These are phyloP conservation scores for Tremella yokohamensis DNA, from an alignment of 768 basidiomycete species.

Conservation along the genomic window DNA sequence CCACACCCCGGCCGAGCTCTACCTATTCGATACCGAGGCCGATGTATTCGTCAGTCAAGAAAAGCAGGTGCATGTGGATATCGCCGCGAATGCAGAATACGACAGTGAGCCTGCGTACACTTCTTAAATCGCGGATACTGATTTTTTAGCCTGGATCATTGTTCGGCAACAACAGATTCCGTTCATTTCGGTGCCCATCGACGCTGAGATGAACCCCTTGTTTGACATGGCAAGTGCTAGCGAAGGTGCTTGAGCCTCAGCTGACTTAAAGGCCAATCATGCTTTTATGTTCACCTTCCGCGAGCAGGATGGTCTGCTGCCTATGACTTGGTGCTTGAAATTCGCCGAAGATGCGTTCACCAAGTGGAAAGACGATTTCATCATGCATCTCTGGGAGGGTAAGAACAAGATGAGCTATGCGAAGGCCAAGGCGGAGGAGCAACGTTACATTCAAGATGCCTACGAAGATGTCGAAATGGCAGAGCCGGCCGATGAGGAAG, in stretches of 20 bases:
- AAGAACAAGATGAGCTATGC: conserved; percentile 68
- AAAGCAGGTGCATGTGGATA: conserved; percentile 46
- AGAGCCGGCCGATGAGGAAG: conserved; percentile 59
- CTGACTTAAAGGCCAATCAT: conserved; percentile 38
- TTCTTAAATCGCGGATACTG: conserved; percentile 1
- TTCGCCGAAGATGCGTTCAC: conserved; percentile 63
- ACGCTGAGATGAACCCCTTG: conserved; percentile 45
- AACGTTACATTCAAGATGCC: conserved; percentile 72
- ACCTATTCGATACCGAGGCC: conserved; percentile 53
- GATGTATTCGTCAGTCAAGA: conserved; percentile 54
- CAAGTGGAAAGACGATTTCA: conserved; percentile 63
- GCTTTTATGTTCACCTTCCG: conserved; percentile 88
- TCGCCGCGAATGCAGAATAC: conserved; percentile 49
- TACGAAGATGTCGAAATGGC: conserved; percentile 79
- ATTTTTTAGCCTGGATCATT: conserved; percentile 46
- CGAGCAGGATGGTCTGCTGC: conserved; percentile 54
- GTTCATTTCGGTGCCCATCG: conserved; percentile 47
- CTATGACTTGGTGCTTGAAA: conserved; percentile 75
- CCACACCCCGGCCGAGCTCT: conserved; percentile 49
- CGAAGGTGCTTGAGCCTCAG: not conserved
- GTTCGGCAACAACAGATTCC: conserved; percentile 36
- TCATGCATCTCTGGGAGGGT: conserved; percentile 73
- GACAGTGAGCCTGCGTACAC: conserved; percentile 39
- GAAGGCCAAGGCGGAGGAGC: conserved; percentile 73
- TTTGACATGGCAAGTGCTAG: conserved; percentile 33